Conservation (phyloP, 2,329 filamentous ascomycete species). For the Alternaria atra region DNA sequence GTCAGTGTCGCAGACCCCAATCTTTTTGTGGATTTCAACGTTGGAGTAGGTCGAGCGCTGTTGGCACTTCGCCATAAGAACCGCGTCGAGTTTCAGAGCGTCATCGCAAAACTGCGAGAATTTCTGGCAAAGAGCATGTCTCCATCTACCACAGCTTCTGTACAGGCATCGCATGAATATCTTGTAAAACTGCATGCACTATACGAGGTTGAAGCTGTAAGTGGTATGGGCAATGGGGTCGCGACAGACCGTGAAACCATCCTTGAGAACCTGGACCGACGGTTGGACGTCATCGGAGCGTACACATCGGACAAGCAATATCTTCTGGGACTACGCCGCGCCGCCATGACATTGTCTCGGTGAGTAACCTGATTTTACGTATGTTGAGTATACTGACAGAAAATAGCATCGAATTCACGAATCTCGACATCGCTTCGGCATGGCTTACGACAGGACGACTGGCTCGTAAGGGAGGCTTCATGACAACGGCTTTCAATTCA, state of each 20-base stretch:
- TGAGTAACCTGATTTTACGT: constrained; percentile 51
- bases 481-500: constrained; percentile 90
- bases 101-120: constrained; percentile 72
- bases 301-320: constrained; percentile 95
- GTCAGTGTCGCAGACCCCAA: constrained; percentile 52
- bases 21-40: constrained; percentile 75
- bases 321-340: constrained; percentile 82
- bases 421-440: constrained; percentile 78
- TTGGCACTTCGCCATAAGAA: constrained; percentile 66
- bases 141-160: constrained; percentile 76
- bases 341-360: constrained; percentile 82
- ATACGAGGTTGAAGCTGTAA: constrained; percentile 84
- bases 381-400: constrained; percentile 18
- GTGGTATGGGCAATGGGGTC: constrained; percentile 53
- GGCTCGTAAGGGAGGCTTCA: constrained; percentile 83
- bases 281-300: constrained; percentile 88
- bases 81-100: constrained; percentile 61
- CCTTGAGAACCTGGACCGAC: constrained; percentile 70
- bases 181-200: constrained; percentile 87
- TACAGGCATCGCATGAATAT: constrained; percentile 85
- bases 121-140: constrained; percentile 79
- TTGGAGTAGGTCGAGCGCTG: constrained; percentile 76
- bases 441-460: constrained; percentile 89
- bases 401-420: constrained; percentile 65
- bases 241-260: constrained; percentile 45